Conservation (phyloP, 495 filamentous ascomycete species). For the Penicillium herquei region DNA sequence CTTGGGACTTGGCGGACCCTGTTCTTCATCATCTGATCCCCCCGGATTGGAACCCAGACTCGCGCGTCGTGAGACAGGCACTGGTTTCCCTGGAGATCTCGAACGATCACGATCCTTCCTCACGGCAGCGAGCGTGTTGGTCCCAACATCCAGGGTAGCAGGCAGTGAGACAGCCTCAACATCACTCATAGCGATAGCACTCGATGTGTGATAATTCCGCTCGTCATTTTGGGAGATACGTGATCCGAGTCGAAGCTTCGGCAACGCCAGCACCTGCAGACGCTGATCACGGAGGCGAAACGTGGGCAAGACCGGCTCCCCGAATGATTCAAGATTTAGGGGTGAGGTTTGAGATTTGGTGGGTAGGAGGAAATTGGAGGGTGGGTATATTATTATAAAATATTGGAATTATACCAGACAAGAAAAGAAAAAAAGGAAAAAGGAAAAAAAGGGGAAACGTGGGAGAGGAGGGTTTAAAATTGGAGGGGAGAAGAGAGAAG, state of each 20-base stretch:
- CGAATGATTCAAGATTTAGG: neutral
- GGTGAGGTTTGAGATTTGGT: neutral
- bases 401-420: neutral
- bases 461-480: conserved; percentile 6
- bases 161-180: conserved; percentile 45
- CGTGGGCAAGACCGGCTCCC: conserved; percentile 12
- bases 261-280: conserved; percentile 42
- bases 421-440: conserved; percentile 14
- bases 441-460: conserved; percentile 10
- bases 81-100: conserved; percentile 19
- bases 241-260: conserved; percentile 35
- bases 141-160: conserved; percentile 43
- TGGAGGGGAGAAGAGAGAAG: conserved; percentile 3
- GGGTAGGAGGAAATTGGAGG: neutral
- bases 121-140: conserved; percentile 34
- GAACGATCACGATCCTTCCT: conserved; percentile 27
- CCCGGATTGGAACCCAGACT: conserved; percentile 24
- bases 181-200: conserved; percentile 55
- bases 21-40: conserved; percentile 28
- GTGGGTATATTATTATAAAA: conserved; percentile 7
- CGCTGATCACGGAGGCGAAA: conserved; percentile 31
- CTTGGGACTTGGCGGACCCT: conserved; percentile 41
- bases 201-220: conserved; percentile 41
- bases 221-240: conserved; percentile 51
- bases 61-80: conserved; percentile 18